phyloP scores from a whole-genome alignment of 2,329 filamentous ascomycete species.

The Byssochlamys sp. region DNA sequence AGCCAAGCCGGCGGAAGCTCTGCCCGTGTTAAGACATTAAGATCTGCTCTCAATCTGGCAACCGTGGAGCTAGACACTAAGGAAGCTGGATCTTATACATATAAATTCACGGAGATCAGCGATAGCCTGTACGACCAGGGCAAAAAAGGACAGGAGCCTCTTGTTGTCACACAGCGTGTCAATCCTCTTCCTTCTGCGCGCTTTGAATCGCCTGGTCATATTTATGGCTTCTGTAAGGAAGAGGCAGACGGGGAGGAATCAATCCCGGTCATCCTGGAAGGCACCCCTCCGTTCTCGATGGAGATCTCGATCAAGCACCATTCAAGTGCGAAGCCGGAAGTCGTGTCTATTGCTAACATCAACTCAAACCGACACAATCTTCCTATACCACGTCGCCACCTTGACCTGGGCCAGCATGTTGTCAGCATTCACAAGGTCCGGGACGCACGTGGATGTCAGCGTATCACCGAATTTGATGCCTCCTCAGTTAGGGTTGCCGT shows the following conservation, averaged over 20 bases:
- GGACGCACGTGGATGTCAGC: slow-evolving; percentile 77
- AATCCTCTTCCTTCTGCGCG: slow-evolving; percentile 71
- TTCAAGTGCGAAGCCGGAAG: slow-evolving; percentile 66
- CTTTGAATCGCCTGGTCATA: slow-evolving; percentile 79
- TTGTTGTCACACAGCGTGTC: slow-evolving; percentile 71
- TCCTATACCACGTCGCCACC: slow-evolving; percentile 70
- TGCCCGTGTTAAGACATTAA: slow-evolving; percentile 60
- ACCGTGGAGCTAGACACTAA: slow-evolving; percentile 77
- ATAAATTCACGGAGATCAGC: slow-evolving; percentile 71
- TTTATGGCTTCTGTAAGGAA: slow-evolving; percentile 88
- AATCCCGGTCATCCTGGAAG: slow-evolving; percentile 77
- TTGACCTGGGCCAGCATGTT: slow-evolving; percentile 81
- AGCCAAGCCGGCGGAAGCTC: slow-evolving; percentile 56
- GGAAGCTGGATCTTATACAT: slow-evolving; percentile 73
- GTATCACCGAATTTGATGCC: slow-evolving; percentile 59
- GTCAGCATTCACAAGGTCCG: slow-evolving; percentile 82
- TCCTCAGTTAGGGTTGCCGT: slow-evolving; percentile 83
- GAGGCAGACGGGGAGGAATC: slow-evolving; percentile 72
- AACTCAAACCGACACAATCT: slow-evolving; percentile 65
- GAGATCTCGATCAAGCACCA: slow-evolving; percentile 92
- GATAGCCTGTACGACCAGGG: slow-evolving; percentile 79
- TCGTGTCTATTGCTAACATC: slow-evolving; percentile 72
- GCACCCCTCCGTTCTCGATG: slow-evolving; percentile 75
- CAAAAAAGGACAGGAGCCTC: slow-evolving; percentile 52
- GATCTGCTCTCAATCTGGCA: slow-evolving; percentile 64